phyloP scores from a whole-genome alignment of 805 yeast species.

The Teunomyces lycoperdinae region DNA sequence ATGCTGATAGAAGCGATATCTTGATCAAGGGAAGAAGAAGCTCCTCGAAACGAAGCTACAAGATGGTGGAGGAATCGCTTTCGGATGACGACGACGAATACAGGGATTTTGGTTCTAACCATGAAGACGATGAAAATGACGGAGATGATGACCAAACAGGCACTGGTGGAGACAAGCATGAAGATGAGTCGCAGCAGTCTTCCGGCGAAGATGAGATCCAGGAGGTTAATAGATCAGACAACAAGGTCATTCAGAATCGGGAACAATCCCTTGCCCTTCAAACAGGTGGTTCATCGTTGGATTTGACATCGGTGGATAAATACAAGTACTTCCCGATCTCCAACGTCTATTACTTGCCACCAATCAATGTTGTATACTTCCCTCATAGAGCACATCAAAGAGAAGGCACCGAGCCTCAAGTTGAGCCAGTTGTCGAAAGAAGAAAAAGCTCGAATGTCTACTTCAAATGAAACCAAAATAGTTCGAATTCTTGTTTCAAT shows the following conservation, averaged over 20 bases:
- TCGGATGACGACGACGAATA: not conserved
- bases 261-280: conserved; percentile 2
- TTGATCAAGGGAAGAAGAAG: conserved; percentile 27
- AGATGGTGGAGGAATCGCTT: conserved; percentile 11
- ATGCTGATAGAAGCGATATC: conserved; percentile 50
- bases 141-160: not conserved
- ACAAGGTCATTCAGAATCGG: not conserved
- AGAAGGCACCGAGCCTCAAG: conserved; percentile 3
- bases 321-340: conserved; percentile 53
- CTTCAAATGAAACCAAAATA: conserved; percentile 7
- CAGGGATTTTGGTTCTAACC: not conserved
- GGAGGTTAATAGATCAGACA: not conserved
- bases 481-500: no score
- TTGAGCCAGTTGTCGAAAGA: conserved; percentile 9
- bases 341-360: conserved; percentile 50
- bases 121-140: conserved; percentile 5
- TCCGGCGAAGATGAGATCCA: conserved; percentile 4
- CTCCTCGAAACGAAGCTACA: conserved; percentile 9
- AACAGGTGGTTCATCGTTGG: conserved; percentile 2
- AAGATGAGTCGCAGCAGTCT: conserved; percentile 1
- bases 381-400: conserved; percentile 53
- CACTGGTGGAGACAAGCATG: not conserved
- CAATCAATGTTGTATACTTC: conserved; percentile 53
- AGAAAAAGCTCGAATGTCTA: conserved; percentile 15
- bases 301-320: conserved; percentile 10